Evolutionary conservation across 2,329 filamentous ascomycete genomes (phyloP).

Genomic region (Penicillium sp.): DNA sequence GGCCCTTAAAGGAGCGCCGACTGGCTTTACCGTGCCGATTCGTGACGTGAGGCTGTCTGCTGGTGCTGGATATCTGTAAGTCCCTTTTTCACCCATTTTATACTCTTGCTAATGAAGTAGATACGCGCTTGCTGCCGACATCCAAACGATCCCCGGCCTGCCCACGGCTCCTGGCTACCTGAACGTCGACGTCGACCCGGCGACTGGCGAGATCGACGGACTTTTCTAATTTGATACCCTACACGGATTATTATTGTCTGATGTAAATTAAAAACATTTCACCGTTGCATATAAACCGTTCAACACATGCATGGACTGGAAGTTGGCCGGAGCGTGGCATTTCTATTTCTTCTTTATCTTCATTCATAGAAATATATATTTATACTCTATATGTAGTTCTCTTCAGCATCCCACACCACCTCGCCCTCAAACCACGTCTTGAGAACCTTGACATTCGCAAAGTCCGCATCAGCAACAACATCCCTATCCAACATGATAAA

Average conservation of each 20-base stretch:
- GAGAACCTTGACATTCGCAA: conserved; percentile 6
- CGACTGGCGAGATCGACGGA: conserved; percentile 82
- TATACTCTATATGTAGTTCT: no score
- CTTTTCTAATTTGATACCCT: conserved; percentile 66
- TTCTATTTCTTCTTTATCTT: background rate
- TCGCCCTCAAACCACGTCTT: conserved; percentile 10
- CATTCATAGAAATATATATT: no score
- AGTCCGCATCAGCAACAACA: background rate
- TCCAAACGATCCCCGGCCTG: conserved; percentile 94
- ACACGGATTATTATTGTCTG: background rate
- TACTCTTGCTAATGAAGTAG: conserved; percentile 46
- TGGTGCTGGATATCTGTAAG: conserved; percentile 85
- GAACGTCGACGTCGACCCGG: conserved; percentile 78
- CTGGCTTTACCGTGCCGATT: conserved; percentile 91
- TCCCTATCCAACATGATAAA: conserved; percentile 9
- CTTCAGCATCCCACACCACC: conserved; percentile 8
- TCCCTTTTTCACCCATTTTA: conserved; percentile 19
- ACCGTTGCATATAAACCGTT: conserved; percentile 13
- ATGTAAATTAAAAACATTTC: conserved; percentile 6
- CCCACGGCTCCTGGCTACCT: conserved; percentile 93
- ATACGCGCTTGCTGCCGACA: conserved; percentile 92
- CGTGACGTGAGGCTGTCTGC: conserved; percentile 90
- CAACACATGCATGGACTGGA: conserved; percentile 14
- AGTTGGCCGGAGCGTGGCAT: background rate
- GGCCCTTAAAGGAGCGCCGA: conserved; percentile 88